phyloP scores from a whole-genome alignment of 495 filamentous ascomycete species.

The Tuber calosporum region DNA sequence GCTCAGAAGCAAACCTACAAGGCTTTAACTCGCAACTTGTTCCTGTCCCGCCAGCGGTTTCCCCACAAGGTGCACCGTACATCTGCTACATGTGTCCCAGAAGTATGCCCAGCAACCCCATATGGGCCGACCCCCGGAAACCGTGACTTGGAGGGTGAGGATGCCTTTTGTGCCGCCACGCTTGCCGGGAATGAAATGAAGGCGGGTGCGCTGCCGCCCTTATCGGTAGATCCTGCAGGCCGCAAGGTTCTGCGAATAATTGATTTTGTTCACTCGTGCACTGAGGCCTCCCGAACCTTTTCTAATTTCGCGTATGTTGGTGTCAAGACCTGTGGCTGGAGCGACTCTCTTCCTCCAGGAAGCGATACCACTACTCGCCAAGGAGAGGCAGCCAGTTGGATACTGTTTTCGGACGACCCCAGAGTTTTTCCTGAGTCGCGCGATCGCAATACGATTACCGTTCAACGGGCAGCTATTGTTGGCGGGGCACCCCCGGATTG shows the following conservation, averaged over 20 bases:
- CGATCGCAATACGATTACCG: conserved; percentile 20
- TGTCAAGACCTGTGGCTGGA: conserved; percentile 35
- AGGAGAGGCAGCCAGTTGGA: conserved; percentile 32
- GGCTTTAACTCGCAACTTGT: conserved; percentile 23
- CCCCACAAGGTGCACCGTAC: conserved; percentile 17
- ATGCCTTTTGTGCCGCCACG: conserved; percentile 20
- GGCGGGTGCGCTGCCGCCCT: conserved; percentile 18
- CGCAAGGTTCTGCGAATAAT: conserved; percentile 31
- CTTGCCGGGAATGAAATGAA: conserved; percentile 20
- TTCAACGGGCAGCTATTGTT: conserved; percentile 29
- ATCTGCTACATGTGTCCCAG: conserved; percentile 22
- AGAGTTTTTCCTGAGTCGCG: conserved; percentile 28
- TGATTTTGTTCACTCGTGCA: conserved; percentile 38
- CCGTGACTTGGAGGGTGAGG: conserved; percentile 14
- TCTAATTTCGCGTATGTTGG: conserved; percentile 29
- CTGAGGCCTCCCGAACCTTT: conserved; percentile 29
- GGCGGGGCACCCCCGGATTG: conserved; percentile 24
- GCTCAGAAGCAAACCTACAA: conserved; percentile 29
- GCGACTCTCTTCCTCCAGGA: conserved; percentile 28
- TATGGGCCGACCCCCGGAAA: conserved; percentile 25
- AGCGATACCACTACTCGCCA: conserved; percentile 23
- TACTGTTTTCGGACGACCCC: conserved; percentile 34
- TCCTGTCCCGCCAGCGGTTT: conserved; percentile 27
- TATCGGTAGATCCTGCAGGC: conserved; percentile 27
- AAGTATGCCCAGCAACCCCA: conserved; percentile 20